Base-by-base conservation (phyloP, 1,139 yeast species). In the Taphrina populina region DNA sequence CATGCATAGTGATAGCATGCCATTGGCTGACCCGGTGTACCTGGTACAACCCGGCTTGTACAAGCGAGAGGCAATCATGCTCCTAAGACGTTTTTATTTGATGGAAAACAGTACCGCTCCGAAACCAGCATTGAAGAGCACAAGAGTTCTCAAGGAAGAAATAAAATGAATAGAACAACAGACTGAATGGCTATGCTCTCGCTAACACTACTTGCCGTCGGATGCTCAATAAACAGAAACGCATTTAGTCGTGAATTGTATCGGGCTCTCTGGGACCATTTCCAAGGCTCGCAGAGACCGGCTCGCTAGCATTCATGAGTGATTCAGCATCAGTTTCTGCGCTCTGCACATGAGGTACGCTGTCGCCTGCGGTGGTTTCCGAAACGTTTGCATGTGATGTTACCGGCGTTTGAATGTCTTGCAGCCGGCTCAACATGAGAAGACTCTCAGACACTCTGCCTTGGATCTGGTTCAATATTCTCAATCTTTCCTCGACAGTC, bases 21-120 rank as follows among this genome's bases (percentile, higher is more conserved):
- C 19, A 26, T 32, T 40, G 6, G 52, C 62, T 4, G 69, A 73
- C 52, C 67, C 71, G 15, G 68, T 73, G 2, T 86, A 84, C 65
- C 64, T 66, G 0, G 80, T 86, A 8, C 77, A 77, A 55, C 96
- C 96, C 0, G 97, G 96, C 0, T 73, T 92, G 5, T 73, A 81
- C 63, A 71, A 95, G 53, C 81, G 81, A 51, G 96, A 90, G 64
- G 96, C 95, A 0, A 81, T 92, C 8, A 79, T 86, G 69, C 69
- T 92, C 46, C 71, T 92, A 34, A 74, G 98, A 56, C 78, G 81
- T 65, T 92, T 92, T 69, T 92, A 92, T 29, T 51, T 58, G 44
- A 47, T 55, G 36, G 52, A 45, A 34, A 47, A 53, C 32, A 82
- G 78, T 39, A 77, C 49, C 43, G 95, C 97, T 0, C 98, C 98